phyloP scores from a whole-genome alignment of 805 yeast genomes.

The Spathaspora girioi region DNA sequence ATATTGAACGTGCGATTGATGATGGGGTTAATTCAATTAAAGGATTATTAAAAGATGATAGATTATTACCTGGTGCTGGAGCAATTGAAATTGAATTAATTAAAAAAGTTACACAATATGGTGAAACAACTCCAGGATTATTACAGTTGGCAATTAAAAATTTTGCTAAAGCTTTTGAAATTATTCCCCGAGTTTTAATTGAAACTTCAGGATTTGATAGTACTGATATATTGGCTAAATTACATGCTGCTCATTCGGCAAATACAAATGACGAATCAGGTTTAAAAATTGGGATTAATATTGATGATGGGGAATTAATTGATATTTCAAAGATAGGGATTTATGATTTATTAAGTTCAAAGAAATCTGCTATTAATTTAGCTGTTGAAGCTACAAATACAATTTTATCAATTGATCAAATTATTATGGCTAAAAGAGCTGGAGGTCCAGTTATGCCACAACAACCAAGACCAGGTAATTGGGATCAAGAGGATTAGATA shows the following conservation, averaged over 20 bases:
- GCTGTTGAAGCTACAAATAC: slow-evolving; percentile 96
- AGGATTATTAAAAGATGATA: slow-evolving; percentile 75
- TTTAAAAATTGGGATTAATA: slow-evolving; percentile 66
- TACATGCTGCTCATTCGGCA: slow-evolving; percentile 82
- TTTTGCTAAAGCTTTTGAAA: slow-evolving; percentile 92
- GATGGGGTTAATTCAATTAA: slow-evolving; percentile 93
- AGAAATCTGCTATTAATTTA: slow-evolving; percentile 82
- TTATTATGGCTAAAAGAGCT: slow-evolving; percentile 97
- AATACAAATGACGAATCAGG: too few species aligned
- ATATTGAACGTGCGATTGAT: slow-evolving; percentile 94
- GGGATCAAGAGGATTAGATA: slow-evolving; percentile 86
- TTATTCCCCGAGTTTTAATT: slow-evolving; percentile 85
- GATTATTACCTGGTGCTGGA: slow-evolving; percentile 94
- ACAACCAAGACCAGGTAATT: slow-evolving; percentile 86
- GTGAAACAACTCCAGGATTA: slow-evolving; percentile 92
- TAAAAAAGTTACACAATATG: slow-evolving; percentile 72
- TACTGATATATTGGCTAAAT: slow-evolving; percentile 80
- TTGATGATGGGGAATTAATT: slow-evolving; percentile 63
- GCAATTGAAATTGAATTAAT: slow-evolving; percentile 89
- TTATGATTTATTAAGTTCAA: slow-evolving; percentile 74
- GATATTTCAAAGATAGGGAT: slow-evolving; percentile 70
- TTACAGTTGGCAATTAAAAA: slow-evolving; percentile 91
- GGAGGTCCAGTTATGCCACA: slow-evolving; percentile 93
- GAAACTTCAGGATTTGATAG: slow-evolving; percentile 94
- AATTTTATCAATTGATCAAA: slow-evolving; percentile 89